These are phyloP conservation scores for Hypoxylon crocopeplum DNA, from an alignment of 495 filamentous ascomycete genomes.

Conservation along the genomic window DNA sequence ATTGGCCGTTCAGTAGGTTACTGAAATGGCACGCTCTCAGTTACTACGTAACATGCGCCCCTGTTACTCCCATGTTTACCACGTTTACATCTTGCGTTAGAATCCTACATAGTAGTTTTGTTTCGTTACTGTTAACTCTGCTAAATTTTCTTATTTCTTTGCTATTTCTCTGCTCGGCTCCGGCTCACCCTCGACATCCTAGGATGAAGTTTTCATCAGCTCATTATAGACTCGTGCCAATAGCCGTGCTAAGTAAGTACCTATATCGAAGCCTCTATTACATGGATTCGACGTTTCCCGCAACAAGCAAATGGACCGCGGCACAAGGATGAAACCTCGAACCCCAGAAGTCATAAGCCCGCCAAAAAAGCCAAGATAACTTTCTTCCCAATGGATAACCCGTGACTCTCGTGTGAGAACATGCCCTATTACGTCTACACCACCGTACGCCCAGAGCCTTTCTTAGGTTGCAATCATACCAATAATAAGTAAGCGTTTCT, in stretches of 20 bases:
- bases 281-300: constrained; percentile 25
- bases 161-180: too few relatives aligned
- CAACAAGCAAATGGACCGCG: constrained; percentile 19
- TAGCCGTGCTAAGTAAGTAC: constrained; percentile 4
- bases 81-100: too few relatives aligned
- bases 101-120: too few relatives aligned
- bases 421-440: constrained; percentile 11
- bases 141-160: too few relatives aligned
- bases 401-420: constrained; percentile 5
- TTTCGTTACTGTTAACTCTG: too few relatives aligned
- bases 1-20: too few relatives aligned
- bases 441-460: constrained; percentile 6
- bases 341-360: constrained; percentile 26
- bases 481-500: constrained; percentile 7
- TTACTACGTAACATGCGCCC: too few relatives aligned
- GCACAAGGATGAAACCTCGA: constrained; percentile 35
- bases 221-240: too few relatives aligned
- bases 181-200: too few relatives aligned
- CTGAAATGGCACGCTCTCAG: too few relatives aligned
- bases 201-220: too few relatives aligned
- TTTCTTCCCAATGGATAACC: constrained; percentile 12
- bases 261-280: constrained; percentile 21
- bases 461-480: constrained; percentile 12
- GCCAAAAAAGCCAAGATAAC: constrained; percentile 21
- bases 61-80: too few relatives aligned